Conservation (phyloP, 306 rosid species). For the Cicer arietinum region DNA sequence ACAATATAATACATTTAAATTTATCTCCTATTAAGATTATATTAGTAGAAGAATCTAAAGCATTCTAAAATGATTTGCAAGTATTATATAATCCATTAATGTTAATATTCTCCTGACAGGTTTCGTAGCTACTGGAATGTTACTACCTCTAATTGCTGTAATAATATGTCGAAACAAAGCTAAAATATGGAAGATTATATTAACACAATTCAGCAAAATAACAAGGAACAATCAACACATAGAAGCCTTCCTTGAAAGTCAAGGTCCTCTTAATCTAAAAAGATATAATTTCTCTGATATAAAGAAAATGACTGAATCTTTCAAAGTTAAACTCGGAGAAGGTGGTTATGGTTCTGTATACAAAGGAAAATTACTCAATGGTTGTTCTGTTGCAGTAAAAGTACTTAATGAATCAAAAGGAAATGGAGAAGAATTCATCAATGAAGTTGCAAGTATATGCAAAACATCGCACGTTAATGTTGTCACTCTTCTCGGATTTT, state of each 20-base stretch:
- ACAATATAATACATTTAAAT: no score
- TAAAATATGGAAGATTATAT: slow-evolving; percentile 41
- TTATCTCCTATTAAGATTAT: background rate
- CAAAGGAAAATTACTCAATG: slow-evolving; percentile 49
- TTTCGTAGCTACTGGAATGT: slow-evolving; percentile 49
- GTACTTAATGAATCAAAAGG: slow-evolving; percentile 50
- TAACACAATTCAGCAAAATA: slow-evolving; percentile 10
- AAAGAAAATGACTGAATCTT: slow-evolving; percentile 55
- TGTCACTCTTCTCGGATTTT: slow-evolving; percentile 51
- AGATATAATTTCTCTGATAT: slow-evolving; percentile 50
- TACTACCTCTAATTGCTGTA: slow-evolving; percentile 54
- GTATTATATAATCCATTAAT: no score
- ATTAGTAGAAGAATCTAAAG: background rate
- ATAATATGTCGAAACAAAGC: slow-evolving; percentile 50
- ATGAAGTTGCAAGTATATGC: slow-evolving; percentile 62
- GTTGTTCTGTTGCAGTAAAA: slow-evolving; percentile 51
- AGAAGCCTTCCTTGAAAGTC: slow-evolving; percentile 52
- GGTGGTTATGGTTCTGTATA: slow-evolving; percentile 66
- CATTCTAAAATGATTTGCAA: background rate
- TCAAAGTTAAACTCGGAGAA: slow-evolving; percentile 52
- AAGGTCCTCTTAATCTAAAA: slow-evolving; percentile 43
- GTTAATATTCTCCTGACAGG: slow-evolving; percentile 33
- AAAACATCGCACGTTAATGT: slow-evolving; percentile 55
- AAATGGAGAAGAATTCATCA: slow-evolving; percentile 59
- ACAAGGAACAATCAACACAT: slow-evolving; percentile 35